phyloP scores from a whole-genome alignment of 352 stramenopile genomes.

The Phytophthora uliginosa region DNA sequence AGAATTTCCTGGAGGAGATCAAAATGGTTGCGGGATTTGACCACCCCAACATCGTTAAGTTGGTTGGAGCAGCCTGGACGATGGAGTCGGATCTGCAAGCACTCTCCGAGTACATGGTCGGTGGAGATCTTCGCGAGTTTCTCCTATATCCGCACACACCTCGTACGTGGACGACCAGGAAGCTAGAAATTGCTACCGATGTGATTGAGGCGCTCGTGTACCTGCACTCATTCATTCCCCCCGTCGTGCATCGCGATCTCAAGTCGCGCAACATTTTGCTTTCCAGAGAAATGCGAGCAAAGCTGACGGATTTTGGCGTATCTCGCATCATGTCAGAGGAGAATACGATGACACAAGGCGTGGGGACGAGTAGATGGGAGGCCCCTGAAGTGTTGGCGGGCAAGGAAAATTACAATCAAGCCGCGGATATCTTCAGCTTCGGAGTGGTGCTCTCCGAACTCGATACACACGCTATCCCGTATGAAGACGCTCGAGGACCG shows the following conservation, averaged over 20 bases:
- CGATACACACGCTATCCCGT: slow-evolving; percentile 44
- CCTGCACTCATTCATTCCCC: slow-evolving; percentile 40
- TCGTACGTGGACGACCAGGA: slow-evolving; percentile 37
- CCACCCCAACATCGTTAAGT: slow-evolving; percentile 50
- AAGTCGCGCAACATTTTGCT: slow-evolving; percentile 41
- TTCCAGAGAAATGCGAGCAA: slow-evolving; percentile 29
- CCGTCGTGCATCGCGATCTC: slow-evolving; percentile 33
- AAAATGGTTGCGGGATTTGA: slow-evolving; percentile 54
- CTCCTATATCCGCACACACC: slow-evolving; percentile 30
- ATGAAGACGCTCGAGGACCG: slow-evolving; percentile 34
- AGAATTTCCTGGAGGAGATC: slow-evolving; percentile 58
- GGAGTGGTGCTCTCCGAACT: slow-evolving; percentile 48
- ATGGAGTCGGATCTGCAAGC: slow-evolving; percentile 52
- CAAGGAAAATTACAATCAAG: slow-evolving; percentile 25
- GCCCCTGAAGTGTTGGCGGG: slow-evolving; percentile 33
- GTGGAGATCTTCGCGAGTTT: slow-evolving; percentile 53
- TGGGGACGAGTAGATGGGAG: slow-evolving; percentile 41
- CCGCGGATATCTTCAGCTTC: slow-evolving; percentile 49
- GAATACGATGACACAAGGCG: slow-evolving; percentile 39
- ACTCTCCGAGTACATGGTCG: slow-evolving; percentile 69
- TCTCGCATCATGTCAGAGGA: slow-evolving; percentile 29
- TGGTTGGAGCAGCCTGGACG: slow-evolving; percentile 60
- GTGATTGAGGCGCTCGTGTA: slow-evolving; percentile 45
- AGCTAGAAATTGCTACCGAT: slow-evolving; percentile 28
- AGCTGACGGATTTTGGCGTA: slow-evolving; percentile 43